Conservation (phyloP, 139 green algal species). For the Tetraselmis striata region DNA sequence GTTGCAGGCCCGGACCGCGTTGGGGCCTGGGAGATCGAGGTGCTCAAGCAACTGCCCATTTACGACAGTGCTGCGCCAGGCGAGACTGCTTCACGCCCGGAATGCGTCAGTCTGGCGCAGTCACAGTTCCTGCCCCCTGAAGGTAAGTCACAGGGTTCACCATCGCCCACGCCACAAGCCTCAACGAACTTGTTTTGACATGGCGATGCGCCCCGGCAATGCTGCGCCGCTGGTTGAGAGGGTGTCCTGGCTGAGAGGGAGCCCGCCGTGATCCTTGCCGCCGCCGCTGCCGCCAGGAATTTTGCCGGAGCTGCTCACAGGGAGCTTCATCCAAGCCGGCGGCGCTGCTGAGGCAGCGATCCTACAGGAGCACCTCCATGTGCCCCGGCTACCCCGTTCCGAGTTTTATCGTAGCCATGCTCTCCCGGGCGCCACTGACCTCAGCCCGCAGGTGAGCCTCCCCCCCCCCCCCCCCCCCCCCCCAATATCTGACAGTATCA, state of each 20-base stretch:
- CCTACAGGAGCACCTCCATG: background rate
- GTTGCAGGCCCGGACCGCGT: background rate
- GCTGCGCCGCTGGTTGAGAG: no score
- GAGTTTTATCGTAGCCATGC: background rate
- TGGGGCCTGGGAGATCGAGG: conserved; percentile 18
- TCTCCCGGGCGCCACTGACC: background rate
- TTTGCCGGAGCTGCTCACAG: background rate
- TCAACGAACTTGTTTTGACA: no score
- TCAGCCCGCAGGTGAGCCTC: background rate
- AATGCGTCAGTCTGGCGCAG: background rate
- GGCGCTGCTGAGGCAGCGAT: background rate
- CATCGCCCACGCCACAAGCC: no score
- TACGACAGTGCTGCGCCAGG: conserved; percentile 30
- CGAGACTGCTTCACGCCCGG: background rate
- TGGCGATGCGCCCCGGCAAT: no score
- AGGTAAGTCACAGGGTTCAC: no score
- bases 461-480: no score
- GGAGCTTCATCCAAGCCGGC: background rate
- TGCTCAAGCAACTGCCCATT: conserved; percentile 47
- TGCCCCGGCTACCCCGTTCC: background rate
- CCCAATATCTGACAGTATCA: no score
- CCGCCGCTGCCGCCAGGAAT: no score
- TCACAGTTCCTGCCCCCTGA: background rate
- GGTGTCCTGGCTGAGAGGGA: no score
- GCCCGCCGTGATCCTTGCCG: no score